These are phyloP conservation scores for Phytophthora brassicae DNA, from an alignment of 352 stramenopile species.

Conservation along the genomic window DNA sequence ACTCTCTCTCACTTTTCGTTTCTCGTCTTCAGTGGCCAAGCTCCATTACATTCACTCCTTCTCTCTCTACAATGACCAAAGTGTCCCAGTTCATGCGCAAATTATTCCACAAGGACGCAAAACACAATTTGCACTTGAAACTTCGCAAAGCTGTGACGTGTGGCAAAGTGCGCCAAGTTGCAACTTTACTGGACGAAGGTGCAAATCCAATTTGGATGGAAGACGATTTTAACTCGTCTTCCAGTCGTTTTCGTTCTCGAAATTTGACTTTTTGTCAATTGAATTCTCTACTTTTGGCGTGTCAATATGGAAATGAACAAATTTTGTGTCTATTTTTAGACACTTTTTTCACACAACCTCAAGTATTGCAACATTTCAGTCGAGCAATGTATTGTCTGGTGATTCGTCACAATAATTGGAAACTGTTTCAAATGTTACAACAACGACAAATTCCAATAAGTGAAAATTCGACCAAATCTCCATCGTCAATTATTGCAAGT, in stretches of 20 bases:
- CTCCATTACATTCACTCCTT: slow-evolving; percentile 9
- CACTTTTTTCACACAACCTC: slow-evolving; percentile 50
- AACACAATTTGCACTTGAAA: slow-evolving; percentile 34
- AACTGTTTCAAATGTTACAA: slow-evolving; percentile 57
- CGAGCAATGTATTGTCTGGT: slow-evolving; percentile 70
- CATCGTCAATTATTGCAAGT: slow-evolving; percentile 18
- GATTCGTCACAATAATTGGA: slow-evolving; percentile 62
- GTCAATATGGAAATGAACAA: slow-evolving; percentile 45
- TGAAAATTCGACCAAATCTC: slow-evolving; percentile 17
- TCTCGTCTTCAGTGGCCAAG: slow-evolving; percentile 14
- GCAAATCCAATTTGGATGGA: slow-evolving; percentile 63
- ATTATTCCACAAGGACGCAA: slow-evolving; percentile 47
- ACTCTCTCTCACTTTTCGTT: slow-evolving; percentile 18
- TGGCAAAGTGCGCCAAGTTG: slow-evolving; percentile 49
- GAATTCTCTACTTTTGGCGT: slow-evolving; percentile 69
- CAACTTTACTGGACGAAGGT: slow-evolving; percentile 52
- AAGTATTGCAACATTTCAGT: slow-evolving; percentile 49
- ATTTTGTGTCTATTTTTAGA: slow-evolving; percentile 65
- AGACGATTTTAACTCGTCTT: slow-evolving; percentile 11
- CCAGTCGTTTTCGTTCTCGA: slow-evolving; percentile 15
- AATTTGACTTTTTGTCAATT: slow-evolving; percentile 30
- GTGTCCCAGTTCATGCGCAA: slow-evolving; percentile 49
- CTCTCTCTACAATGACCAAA: slow-evolving; percentile 33
- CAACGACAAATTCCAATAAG: slow-evolving; percentile 41
- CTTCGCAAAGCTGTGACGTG: slow-evolving; percentile 59